A percentile compares a stretch with the other conserved stretches of the same genome.
phyloP scores from a whole-genome alignment of 192 early-diverging fungal genomes.

The Linnemannia schmuckeri region DNA sequence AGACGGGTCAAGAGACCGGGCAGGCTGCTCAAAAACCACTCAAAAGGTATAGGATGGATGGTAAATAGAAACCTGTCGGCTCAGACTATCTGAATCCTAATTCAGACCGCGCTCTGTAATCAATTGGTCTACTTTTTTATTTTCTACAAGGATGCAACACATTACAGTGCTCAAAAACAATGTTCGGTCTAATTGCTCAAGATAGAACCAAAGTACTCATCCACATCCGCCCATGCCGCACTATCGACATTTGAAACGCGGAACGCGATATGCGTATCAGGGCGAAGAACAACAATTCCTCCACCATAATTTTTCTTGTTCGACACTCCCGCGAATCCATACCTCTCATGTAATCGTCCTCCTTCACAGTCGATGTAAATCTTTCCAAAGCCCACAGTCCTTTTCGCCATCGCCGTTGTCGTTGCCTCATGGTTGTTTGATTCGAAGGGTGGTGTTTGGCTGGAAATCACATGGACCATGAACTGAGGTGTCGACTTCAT shows the following conservation, averaged over 20 bases:
- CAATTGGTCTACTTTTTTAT: too few relatives aligned
- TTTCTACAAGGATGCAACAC: too few relatives aligned
- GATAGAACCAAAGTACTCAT: constrained; percentile 22
- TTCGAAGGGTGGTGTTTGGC: background rate
- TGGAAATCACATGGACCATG: background rate
- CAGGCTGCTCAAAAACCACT: too few relatives aligned
- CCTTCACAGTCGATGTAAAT: background rate
- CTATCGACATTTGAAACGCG: constrained; percentile 8
- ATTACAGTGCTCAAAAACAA: too few relatives aligned
- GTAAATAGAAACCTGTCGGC: background rate
- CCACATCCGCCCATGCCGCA: constrained; percentile 20
- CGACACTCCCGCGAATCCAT: background rate
- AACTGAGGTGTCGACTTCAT: background rate
- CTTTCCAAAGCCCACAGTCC: constrained; percentile 3
- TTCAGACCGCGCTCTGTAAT: too few relatives aligned
- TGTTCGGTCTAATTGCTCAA: background rate
- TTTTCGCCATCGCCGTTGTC: background rate
- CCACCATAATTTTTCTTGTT: background rate
- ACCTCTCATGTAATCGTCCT: background rate
- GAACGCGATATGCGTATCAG: constrained; percentile 24
- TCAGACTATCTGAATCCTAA: too few relatives aligned
- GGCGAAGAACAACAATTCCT: constrained; percentile 28
- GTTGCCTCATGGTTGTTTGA: background rate
- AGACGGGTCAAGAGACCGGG: too few relatives aligned
- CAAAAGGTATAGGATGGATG: too few relatives aligned